Conservation (phyloP, 2,329 filamentous ascomycete species). For the Metarhizium rileyi region DNA sequence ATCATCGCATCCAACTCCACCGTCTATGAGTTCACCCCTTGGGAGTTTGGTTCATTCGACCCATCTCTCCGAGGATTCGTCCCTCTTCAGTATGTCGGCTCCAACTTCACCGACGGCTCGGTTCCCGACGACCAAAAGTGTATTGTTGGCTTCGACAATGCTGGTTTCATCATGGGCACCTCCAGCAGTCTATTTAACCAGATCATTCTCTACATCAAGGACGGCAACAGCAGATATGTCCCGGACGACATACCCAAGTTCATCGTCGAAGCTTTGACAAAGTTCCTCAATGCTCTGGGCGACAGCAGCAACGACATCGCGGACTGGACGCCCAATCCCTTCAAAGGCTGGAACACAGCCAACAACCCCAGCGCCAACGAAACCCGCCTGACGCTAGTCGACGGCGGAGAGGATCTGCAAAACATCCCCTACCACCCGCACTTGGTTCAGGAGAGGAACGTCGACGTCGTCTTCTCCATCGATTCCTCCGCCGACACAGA, state of each 20-base stretch:
- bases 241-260: constrained; percentile 38
- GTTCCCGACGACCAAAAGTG: constrained; percentile 34
- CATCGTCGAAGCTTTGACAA: constrained; percentile 33
- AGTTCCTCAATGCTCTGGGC: constrained; percentile 47
- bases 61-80: constrained; percentile 49
- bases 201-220: constrained; percentile 57
- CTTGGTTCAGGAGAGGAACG: constrained; percentile 34
- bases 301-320: constrained; percentile 63
- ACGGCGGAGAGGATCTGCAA: constrained; percentile 70
- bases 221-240: constrained; percentile 32
- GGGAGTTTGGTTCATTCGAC: constrained; percentile 58
- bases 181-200: constrained; percentile 73
- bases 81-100: constrained; percentile 49
- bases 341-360: constrained; percentile 38
- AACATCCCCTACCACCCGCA: constrained; percentile 70
- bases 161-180: constrained; percentile 73
- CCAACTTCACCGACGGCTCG: constrained; percentile 43
- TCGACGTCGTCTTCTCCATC: constrained; percentile 56
- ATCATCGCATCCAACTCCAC: constrained; percentile 45
- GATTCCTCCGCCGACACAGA: constrained; percentile 55
- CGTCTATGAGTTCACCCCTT: constrained; percentile 56
- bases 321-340: constrained; percentile 54
- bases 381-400: constrained; percentile 59
- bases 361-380: constrained; percentile 33
- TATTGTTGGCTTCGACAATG: constrained; percentile 63